Conservation (phyloP, 163 green algal genomes). For the Smithsoniella earleae region DNA sequence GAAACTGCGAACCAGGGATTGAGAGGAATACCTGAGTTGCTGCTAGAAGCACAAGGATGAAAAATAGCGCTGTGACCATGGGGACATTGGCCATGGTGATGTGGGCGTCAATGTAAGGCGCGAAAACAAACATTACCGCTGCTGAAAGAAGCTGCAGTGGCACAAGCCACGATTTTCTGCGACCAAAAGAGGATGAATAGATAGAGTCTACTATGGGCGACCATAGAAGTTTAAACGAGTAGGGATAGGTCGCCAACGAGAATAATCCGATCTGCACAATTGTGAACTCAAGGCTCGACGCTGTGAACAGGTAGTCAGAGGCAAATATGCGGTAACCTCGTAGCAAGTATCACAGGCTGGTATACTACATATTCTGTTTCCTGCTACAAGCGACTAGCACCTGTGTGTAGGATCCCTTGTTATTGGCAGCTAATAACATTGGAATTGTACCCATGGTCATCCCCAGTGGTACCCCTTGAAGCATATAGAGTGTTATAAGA, state of each 20-base stretch:
- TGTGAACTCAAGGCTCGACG: no score
- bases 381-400: no score
- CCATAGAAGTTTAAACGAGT: conserved; percentile 95
- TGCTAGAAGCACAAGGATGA: conserved; percentile 77
- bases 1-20: conserved; percentile 18
- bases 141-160: conserved; percentile 53
- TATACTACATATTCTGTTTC: no score
- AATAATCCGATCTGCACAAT: conserved; percentile 75
- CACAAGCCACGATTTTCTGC: conserved; percentile 84
- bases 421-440: conserved; percentile 9
- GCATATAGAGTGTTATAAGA: conserved; percentile 78
- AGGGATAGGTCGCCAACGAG: conserved; percentile 76
- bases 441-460: conserved; percentile 68
- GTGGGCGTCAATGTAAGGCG: conserved; percentile 43
- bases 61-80: conserved; percentile 72
- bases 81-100: conserved; percentile 55
- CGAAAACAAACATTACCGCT: conserved; percentile 30
- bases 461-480: conserved; percentile 83
- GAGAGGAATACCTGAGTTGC: conserved; percentile 62
- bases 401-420: conserved; percentile 28
- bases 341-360: no score
- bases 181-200: conserved; percentile 53
- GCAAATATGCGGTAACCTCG: no score
- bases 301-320: no score
- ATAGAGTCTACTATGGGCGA: conserved; percentile 80